Conservation (phyloP, 2,329 filamentous ascomycete genomes). For the Aspergillus ustus region DNA sequence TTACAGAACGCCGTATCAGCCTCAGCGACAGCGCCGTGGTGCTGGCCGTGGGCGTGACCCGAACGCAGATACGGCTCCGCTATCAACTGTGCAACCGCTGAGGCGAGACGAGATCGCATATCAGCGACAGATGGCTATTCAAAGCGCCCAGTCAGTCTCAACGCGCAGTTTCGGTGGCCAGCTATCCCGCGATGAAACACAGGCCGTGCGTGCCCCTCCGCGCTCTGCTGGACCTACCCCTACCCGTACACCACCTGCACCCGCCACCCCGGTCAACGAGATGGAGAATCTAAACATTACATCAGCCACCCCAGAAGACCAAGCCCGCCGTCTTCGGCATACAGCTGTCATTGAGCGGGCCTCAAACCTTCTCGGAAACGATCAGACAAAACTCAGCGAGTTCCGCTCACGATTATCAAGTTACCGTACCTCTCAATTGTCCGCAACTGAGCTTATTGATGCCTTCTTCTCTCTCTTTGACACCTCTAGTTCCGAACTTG, state of each 20-base stretch:
- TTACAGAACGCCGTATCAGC: constrained; percentile 71
- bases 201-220: constrained; percentile 53
- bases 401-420: constrained; percentile 82
- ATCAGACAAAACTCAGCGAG: constrained; percentile 71
- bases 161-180: constrained; percentile 84
- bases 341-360: constrained; percentile 85
- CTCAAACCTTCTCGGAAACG: constrained; percentile 76
- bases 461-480: constrained; percentile 87
- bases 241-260: constrained; percentile 28
- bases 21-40: constrained; percentile 62
- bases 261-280: constrained; percentile 40
- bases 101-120: constrained; percentile 87
- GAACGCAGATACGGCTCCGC: constrained; percentile 78
- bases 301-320: constrained; percentile 72
- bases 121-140: constrained; percentile 89
- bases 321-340: constrained; percentile 79
- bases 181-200: constrained; percentile 62
- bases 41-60: constrained; percentile 78
- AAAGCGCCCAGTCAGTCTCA: constrained; percentile 80
- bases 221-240: constrained; percentile 36
- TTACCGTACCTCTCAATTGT: constrained; percentile 71
- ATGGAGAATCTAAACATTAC: constrained; percentile 59
- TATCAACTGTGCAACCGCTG: constrained; percentile 77
- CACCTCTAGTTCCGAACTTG: constrained; percentile 76
- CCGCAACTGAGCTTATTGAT: constrained; percentile 79